A percentile compares a stretch with the other conserved stretches of the same genome.
Evolutionary conservation across 2,329 filamentous ascomycete species (phyloP).

Genomic region (Stemphylium lycopersici): DNA sequence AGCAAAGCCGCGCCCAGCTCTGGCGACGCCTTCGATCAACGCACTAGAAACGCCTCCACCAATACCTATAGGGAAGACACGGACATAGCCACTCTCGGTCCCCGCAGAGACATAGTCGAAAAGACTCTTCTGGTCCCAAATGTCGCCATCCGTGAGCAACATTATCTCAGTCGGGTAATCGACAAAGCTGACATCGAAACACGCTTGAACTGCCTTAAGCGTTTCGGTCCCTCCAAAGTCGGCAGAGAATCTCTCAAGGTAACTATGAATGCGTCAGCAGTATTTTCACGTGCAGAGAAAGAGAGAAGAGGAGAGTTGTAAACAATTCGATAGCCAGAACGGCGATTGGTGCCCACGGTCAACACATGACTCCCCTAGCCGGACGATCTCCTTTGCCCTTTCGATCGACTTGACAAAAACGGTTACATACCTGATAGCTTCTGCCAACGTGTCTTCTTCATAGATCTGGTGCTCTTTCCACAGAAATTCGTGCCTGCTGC

Average conservation of each 20-base stretch:
- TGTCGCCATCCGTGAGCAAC: slow-evolving; percentile 11
- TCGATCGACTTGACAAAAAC: background rate
- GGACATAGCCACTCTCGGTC: background rate
- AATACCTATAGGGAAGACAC: slow-evolving; percentile 12
- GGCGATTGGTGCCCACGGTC: background rate
- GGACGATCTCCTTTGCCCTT: background rate
- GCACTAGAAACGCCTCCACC: slow-evolving; percentile 5
- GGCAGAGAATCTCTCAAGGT: slow-evolving; percentile 3
- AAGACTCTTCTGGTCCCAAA: slow-evolving; percentile 3
- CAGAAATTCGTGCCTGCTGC: background rate
- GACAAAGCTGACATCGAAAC: background rate
- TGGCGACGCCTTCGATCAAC: slow-evolving; percentile 8
- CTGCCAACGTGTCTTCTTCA: background rate
- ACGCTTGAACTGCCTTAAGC: background rate
- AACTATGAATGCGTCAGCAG: background rate
- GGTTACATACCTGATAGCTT: background rate
- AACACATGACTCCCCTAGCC: background rate
- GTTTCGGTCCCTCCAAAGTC: slow-evolving; percentile 7
- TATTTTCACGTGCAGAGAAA: background rate
- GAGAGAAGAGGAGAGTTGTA: background rate
- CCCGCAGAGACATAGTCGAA: background rate
- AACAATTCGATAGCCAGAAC: too few species aligned
- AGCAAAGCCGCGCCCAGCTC: slow-evolving; percentile 9
- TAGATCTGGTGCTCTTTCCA: slow-evolving; percentile 1
- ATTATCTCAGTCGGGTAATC: slow-evolving; percentile 4